These are phyloP conservation scores for Mycena albidolilacea DNA, from an alignment of 768 basidiomycete genomes.

Conservation along the genomic window DNA sequence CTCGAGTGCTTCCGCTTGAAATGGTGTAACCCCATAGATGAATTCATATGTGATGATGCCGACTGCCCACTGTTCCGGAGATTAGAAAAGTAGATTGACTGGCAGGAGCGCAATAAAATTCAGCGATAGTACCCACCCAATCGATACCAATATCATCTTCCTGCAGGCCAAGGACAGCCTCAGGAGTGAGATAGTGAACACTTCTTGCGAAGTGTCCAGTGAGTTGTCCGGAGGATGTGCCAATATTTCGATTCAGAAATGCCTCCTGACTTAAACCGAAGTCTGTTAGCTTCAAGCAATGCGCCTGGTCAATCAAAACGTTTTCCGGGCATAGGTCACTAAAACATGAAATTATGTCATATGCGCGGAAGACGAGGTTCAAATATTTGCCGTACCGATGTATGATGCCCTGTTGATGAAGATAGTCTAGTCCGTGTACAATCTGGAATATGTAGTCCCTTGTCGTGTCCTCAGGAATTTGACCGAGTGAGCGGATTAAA, in stretches of 20 bases:
- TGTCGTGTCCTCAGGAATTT: background rate
- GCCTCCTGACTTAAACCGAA: constrained; percentile 16
- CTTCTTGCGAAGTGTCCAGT: too few species aligned
- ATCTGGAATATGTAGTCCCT: constrained; percentile 14
- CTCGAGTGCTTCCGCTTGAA: background rate
- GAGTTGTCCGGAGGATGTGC: too few species aligned
- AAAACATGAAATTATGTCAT: too few species aligned
- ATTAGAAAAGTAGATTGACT: too few species aligned
- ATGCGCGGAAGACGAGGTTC: too few species aligned
- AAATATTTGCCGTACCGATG: constrained; percentile 11
- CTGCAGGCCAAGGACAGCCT: constrained; percentile 21
- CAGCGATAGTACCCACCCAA: constrained; percentile 11
- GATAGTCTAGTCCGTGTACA: constrained; percentile 14
- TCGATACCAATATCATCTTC: constrained; percentile 18
- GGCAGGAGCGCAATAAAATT: background rate
- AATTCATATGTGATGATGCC: constrained; percentile 23
- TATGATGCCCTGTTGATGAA: constrained; percentile 11
- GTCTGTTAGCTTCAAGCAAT: constrained; percentile 14
- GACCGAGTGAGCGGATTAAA: background rate
- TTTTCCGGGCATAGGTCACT: constrained; percentile 25
- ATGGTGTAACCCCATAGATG: constrained; percentile 10
- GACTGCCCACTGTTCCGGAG: constrained; percentile 11
- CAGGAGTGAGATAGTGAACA: constrained; percentile 15
- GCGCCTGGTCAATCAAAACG: constrained; percentile 2
- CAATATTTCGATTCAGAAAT: constrained; percentile 15